Evolutionary conservation across 371 early-diverging fungal genomes (phyloP).

Genomic region (Entomophthora muscae): DNA sequence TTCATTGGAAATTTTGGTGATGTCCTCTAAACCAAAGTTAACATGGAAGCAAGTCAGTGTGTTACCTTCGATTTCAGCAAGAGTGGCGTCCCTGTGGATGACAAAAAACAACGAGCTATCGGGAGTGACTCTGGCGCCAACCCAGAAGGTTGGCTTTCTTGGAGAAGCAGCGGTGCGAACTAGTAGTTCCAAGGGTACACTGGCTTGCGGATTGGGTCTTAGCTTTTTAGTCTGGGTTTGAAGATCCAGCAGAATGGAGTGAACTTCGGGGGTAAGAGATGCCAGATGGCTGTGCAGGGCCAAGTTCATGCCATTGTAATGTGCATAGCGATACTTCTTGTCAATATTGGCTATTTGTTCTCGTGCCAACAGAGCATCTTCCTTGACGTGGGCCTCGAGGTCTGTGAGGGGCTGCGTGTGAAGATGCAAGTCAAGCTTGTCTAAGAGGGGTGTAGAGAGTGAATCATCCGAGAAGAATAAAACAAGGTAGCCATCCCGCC

Average conservation of each 20-base stretch:
- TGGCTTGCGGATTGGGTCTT: background rate
- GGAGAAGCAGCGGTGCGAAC: background rate
- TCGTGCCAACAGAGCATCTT: background rate
- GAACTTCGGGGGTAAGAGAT: background rate
- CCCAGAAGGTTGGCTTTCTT: background rate
- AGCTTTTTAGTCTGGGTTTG: background rate
- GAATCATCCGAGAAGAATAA: background rate
- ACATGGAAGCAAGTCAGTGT: background rate
- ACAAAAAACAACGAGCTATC: conserved; percentile 3
- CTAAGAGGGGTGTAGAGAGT: background rate
- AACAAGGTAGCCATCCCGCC: background rate
- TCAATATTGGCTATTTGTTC: background rate
- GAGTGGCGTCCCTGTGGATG: conserved; percentile 8
- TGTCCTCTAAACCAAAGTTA: background rate
- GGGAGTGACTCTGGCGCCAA: background rate
- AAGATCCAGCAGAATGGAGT: background rate
- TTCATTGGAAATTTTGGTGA: background rate
- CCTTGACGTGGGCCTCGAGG: background rate
- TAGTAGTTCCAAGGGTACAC: background rate
- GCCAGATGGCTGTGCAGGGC: background rate
- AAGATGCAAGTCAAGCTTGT: background rate
- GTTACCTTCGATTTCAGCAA: conserved; percentile 11
- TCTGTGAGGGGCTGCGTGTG: background rate
- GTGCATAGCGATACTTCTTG: background rate
- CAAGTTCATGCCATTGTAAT: background rate